Conservation (phyloP, 176 grass and related monocot species). For the Bonia amplexicaulis region DNA sequence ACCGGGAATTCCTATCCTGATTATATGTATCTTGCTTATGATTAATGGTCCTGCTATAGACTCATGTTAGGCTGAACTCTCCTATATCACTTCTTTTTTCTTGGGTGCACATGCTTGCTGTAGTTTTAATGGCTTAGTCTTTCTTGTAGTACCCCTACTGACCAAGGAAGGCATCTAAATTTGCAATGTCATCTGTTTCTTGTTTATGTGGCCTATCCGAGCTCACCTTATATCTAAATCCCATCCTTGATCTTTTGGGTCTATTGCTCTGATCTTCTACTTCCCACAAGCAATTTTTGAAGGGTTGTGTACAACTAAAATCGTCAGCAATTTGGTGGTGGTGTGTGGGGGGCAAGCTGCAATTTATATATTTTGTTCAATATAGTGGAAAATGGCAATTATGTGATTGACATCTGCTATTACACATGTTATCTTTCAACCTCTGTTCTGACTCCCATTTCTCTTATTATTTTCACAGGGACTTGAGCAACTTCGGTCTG, state of each 20-base stretch:
- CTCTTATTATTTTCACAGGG: constrained; percentile 37
- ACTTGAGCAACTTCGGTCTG: constrained; percentile 66
- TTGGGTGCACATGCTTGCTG: neutral
- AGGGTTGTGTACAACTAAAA: neutral
- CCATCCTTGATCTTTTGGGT: neutral
- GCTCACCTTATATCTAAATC: neutral
- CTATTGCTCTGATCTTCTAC: neutral
- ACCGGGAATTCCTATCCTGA: neutral
- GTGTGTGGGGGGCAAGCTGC: neutral
- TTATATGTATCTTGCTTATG: neutral
- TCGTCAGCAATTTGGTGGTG: neutral
- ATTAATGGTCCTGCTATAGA: constrained; percentile 6
- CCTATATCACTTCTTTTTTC: neutral
- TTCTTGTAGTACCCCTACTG: neutral
- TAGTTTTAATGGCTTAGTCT: constrained; percentile 4
- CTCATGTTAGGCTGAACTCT: neutral
- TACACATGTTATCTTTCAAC: neutral
- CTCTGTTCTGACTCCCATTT: neutral
- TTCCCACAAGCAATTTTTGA: neutral
- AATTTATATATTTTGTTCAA: neutral
- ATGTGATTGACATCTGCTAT: constrained; percentile 4
- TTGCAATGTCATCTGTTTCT: neutral
- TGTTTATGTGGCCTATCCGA: neutral
- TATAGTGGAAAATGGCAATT: constrained; percentile 1
- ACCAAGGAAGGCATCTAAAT: neutral